Conservation (phyloP, 768 basidiomycete species). For the Kondoa malvinella region DNA sequence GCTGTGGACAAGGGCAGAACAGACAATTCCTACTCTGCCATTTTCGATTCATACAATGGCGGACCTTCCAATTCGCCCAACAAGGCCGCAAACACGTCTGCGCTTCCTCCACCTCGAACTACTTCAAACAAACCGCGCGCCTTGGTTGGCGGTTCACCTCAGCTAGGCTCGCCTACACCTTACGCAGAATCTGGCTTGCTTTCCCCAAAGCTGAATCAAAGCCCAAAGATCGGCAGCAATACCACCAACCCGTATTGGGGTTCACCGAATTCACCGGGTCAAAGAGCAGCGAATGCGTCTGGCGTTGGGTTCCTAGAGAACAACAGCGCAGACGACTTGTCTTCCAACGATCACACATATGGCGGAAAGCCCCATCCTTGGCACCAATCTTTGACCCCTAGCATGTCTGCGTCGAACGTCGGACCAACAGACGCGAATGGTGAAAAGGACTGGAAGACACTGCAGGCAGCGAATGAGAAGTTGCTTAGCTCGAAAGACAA, state of each 20-base stretch:
- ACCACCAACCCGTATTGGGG: not conserved
- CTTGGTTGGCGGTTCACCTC: not conserved
- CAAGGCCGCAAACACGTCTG: not conserved
- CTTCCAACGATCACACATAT: not conserved
- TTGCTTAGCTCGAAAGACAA: not conserved
- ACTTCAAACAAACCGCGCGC: not conserved
- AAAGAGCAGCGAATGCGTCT: not conserved
- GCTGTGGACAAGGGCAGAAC: not conserved
- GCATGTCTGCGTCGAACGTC: slow-evolving; percentile 4
- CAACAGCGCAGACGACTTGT: not conserved
- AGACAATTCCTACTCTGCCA: not conserved
- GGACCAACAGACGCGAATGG: not conserved
- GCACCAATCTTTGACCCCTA: not conserved
- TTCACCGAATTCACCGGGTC: not conserved
- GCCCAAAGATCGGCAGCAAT: not conserved
- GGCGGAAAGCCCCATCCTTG: not conserved
- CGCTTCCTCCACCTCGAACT: not conserved
- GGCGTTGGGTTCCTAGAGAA: not conserved
- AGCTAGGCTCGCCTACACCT: not conserved
- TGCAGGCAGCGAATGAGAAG: slow-evolving; percentile 2
- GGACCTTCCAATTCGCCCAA: not conserved
- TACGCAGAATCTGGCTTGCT: not conserved
- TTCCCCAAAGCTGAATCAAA: not conserved
- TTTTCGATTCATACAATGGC: not conserved
- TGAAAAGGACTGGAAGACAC: not conserved